Conservation (phyloP, 805 yeast species). For the Kurtzmaniella cleridarum region DNA sequence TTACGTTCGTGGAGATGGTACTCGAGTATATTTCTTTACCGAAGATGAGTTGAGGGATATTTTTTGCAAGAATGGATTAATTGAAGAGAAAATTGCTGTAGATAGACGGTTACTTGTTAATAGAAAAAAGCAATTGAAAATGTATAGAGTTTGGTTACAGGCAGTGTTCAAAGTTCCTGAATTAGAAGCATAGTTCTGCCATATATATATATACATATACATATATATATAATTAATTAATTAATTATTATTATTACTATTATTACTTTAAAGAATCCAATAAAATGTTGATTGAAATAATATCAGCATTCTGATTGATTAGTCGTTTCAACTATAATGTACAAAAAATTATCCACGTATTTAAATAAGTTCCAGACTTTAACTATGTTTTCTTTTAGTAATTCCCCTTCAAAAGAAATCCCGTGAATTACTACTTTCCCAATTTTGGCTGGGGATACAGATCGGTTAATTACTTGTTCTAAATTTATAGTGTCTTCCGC, state of each 20-base stretch:
- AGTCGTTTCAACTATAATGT: conserved; percentile 15
- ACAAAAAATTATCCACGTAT: conserved; percentile 33
- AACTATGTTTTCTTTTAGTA: conserved; percentile 3
- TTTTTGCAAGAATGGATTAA: conserved; percentile 47
- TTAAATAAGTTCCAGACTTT: conserved; percentile 26
- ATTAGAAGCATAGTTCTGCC: not conserved
- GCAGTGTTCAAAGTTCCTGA: conserved; percentile 61
- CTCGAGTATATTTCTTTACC: conserved; percentile 93
- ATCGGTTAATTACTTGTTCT: conserved; percentile 4
- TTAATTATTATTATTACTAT: not conserved
- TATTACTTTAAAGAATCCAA: not conserved
- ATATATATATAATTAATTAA: not conserved
- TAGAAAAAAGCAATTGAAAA: conserved; percentile 84
- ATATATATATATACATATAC: not conserved
- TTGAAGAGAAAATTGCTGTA: conserved; percentile 74
- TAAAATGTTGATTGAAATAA: too few relatives aligned
- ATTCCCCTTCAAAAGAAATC: conserved; percentile 32
- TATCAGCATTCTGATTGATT: not conserved
- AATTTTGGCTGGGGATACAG: conserved; percentile 8
- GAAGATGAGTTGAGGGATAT: conserved; percentile 83
- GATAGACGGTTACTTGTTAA: conserved; percentile 89
- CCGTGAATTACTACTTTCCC: conserved; percentile 1
- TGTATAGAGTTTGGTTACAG: conserved; percentile 97
- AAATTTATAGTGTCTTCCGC: conserved; percentile 5
- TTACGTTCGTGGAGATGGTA: conserved; percentile 96